phyloP scores from a whole-genome alignment of 2,329 filamentous ascomycete genomes.

The Thielaviopsis cerberus region DNA sequence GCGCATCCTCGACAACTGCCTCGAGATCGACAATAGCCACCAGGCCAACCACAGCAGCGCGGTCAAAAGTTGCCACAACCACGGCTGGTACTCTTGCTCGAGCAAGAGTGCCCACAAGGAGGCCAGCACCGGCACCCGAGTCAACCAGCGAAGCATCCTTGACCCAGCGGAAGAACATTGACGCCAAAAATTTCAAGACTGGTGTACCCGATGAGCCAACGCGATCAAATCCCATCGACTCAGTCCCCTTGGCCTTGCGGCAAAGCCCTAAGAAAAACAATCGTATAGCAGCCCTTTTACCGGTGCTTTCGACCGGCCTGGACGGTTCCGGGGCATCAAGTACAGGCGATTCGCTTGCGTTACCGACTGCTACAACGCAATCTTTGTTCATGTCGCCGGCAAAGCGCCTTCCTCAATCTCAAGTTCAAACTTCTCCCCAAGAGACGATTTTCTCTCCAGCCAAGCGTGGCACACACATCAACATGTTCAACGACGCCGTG shows the following conservation, averaged over 20 bases:
- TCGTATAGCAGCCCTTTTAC: background rate
- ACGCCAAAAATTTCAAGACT: slow-evolving; percentile 25
- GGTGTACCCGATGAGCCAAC: no score
- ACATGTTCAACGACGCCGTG: slow-evolving; percentile 13
- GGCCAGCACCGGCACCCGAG: slow-evolving; percentile 11
- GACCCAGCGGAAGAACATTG: slow-evolving; percentile 46
- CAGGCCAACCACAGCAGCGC: slow-evolving; percentile 12
- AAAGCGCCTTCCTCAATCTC: slow-evolving; percentile 24
- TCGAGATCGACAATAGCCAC: slow-evolving; percentile 12
- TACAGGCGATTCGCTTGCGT: background rate
- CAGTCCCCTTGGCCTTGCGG: slow-evolving; percentile 31
- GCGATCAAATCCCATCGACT: slow-evolving; percentile 36
- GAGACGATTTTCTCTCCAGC: slow-evolving; percentile 38
- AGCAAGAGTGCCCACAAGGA: slow-evolving; percentile 16
- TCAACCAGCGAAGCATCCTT: slow-evolving; percentile 29
- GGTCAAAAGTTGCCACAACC: background rate
- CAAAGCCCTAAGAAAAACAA: slow-evolving; percentile 33
- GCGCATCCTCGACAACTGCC: slow-evolving; percentile 12
- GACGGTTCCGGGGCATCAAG: background rate
- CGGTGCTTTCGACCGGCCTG: background rate
- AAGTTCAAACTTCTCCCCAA: slow-evolving; percentile 32
- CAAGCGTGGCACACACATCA: slow-evolving; percentile 28
- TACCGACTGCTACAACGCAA: background rate
- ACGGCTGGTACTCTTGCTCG: slow-evolving; percentile 17
- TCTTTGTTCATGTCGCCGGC: slow-evolving; percentile 34